Evolutionary conservation across 2,329 filamentous ascomycete species (phyloP).

Genomic region (Pseudocercospora fijiensis): DNA sequence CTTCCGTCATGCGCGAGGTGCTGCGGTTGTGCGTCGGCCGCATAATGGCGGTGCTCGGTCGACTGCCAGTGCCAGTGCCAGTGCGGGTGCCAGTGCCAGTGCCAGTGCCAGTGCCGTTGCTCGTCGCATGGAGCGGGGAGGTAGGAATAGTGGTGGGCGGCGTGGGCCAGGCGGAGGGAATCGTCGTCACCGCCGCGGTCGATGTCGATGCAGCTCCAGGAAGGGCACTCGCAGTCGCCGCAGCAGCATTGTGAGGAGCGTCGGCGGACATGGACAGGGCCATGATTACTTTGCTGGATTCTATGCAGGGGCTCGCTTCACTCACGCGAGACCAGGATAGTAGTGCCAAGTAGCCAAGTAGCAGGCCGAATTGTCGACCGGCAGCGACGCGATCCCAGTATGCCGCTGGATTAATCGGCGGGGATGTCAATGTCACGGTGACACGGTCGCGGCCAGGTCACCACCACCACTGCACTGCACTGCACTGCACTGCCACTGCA

Average conservation of each 20-base stretch:
- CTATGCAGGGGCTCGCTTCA: conserved; percentile 8
- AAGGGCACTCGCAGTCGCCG: background rate
- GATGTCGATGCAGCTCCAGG: background rate
- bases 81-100: too few relatives aligned
- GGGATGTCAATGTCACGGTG: background rate
- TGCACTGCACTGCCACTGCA: too few relatives aligned
- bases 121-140: conserved; percentile 6
- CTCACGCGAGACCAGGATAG: conserved; percentile 5
- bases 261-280: background rate
- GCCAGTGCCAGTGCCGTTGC: conserved; percentile 1
- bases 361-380: background rate
- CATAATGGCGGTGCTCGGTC: conserved; percentile 4
- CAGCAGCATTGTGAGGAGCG: background rate
- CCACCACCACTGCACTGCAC: too few relatives aligned
- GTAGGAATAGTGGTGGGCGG: conserved; percentile 4
- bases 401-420: background rate
- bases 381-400: conserved; percentile 3
- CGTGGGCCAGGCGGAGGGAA: background rate
- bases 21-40: conserved; percentile 19
- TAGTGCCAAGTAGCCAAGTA: background rate
- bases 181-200: background rate
- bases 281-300: background rate
- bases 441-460: background rate
- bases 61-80: background rate
- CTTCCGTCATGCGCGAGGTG: conserved; percentile 23